A percentile compares a stretch with the other conserved stretches of the same genome.
Conservation (phyloP, 176 grass and related monocot species). For the Secale cereale region DNA sequence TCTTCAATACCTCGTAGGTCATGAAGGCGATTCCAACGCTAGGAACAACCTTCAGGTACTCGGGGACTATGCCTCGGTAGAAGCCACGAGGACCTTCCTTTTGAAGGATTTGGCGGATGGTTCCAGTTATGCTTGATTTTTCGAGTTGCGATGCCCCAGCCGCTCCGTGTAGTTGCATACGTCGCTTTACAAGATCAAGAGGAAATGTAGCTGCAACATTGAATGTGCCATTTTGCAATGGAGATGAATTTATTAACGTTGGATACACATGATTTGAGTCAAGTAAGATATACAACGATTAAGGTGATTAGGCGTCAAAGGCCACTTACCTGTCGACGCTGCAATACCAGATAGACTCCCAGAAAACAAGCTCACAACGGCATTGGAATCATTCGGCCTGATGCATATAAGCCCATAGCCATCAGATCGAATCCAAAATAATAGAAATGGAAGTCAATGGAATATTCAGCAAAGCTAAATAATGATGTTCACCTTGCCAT, state of each 20-base stretch:
- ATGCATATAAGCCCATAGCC: background rate
- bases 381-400: slow-evolving; percentile 71
- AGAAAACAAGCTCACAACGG: slow-evolving; percentile 73
- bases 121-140: slow-evolving; percentile 66
- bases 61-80: slow-evolving; percentile 83
- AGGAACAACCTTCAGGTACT: slow-evolving; percentile 95
- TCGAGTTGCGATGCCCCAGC: slow-evolving; percentile 43
- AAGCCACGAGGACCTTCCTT: slow-evolving; percentile 74
- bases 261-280: background rate
- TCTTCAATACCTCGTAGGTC: slow-evolving; percentile 80
- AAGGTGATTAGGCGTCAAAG: background rate
- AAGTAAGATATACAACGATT: background rate
- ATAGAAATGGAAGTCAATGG: background rate
- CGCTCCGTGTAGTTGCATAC: slow-evolving; percentile 86
- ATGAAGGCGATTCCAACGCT: slow-evolving; percentile 95
- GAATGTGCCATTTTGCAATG: background rate
- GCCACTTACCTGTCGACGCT: slow-evolving; percentile 76
- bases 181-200: slow-evolving; percentile 81
- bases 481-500: slow-evolving; percentile 56
- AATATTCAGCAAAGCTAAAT: slow-evolving; percentile 10
- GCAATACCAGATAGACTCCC: slow-evolving; percentile 93
- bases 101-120: slow-evolving; percentile 55
- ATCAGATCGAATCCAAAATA: background rate
- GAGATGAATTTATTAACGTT: background rate
- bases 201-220: slow-evolving; percentile 81